Evolutionary conservation across 768 basidiomycete species (phyloP).

Genomic region (Lentinula sp.): DNA sequence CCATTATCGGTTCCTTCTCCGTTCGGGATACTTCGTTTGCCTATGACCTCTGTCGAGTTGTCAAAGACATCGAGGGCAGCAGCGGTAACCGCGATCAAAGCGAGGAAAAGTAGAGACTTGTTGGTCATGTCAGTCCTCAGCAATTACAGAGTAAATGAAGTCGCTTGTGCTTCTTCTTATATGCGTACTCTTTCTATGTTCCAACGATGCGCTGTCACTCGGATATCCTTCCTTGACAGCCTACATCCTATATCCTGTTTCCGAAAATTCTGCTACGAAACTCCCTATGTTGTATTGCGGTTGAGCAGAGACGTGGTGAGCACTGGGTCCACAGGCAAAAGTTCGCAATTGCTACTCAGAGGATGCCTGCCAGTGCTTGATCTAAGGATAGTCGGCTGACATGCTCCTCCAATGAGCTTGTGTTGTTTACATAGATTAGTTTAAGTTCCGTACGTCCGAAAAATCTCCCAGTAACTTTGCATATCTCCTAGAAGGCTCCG

Average conservation of each 20-base stretch:
- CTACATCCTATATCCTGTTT: neutral
- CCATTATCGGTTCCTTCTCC: conserved; percentile 5
- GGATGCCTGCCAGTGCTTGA: neutral
- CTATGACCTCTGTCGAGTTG: neutral
- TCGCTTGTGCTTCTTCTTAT: neutral
- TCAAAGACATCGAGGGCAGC: neutral
- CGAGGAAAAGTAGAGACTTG: conserved; percentile 10
- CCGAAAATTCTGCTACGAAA: conserved; percentile 2
- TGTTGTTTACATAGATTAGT: neutral
- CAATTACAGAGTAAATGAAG: neutral
- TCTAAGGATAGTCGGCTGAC: neutral
- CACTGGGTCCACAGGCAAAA: neutral
- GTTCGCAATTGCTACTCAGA: neutral
- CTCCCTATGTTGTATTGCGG: neutral
- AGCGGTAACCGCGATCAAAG: conserved; percentile 12
- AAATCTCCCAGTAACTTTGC: neutral
- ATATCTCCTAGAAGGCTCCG: neutral
- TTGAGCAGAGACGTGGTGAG: neutral
- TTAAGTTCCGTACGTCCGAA: neutral
- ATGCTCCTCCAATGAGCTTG: too few species aligned
- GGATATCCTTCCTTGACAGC: neutral
- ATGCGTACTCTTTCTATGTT: neutral
- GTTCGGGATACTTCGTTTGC: conserved; percentile 1
- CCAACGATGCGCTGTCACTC: neutral
- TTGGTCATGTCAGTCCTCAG: neutral